These are phyloP conservation scores for Chaetomiaceae sp. DNA, from an alignment of 2,329 filamentous ascomycete species.

Conservation along the genomic window DNA sequence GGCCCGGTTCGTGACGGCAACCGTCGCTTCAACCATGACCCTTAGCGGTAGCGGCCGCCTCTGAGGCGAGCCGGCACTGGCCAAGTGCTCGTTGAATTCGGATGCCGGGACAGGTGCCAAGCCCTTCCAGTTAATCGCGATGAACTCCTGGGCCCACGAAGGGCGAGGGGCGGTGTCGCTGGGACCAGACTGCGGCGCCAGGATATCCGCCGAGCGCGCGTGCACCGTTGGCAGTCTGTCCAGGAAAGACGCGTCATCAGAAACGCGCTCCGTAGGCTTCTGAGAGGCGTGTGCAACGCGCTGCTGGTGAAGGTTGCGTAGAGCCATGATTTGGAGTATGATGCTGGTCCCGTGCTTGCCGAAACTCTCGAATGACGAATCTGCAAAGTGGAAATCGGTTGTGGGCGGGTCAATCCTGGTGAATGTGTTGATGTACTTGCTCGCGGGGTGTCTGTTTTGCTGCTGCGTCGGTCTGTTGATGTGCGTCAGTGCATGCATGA, in stretches of 20 bases:
- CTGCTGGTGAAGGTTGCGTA: constrained; percentile 43
- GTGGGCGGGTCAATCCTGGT: neutral
- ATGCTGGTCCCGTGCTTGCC: constrained; percentile 47
- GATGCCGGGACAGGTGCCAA: constrained; percentile 28
- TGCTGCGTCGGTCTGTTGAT: neutral
- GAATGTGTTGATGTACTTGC: neutral
- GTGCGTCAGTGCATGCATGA: neutral
- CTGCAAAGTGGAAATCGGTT: neutral
- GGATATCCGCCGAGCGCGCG: constrained; percentile 44
- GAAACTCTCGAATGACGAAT: constrained; percentile 34
- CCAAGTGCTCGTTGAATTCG: neutral
- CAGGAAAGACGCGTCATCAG: constrained; percentile 35
- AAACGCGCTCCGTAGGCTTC: constrained; percentile 30
- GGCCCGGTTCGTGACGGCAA: constrained; percentile 48
- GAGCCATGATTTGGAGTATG: constrained; percentile 47
- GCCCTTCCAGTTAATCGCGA: constrained; percentile 54
- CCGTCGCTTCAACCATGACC: constrained; percentile 48
- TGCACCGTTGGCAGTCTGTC: constrained; percentile 45
- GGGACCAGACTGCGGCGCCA: constrained; percentile 18
- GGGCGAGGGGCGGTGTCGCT: constrained; percentile 26
- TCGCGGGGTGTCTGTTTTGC: too few species aligned
- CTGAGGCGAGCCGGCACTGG: neutral
- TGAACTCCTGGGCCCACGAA: constrained; percentile 55
- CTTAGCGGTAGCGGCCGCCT: constrained; percentile 30
- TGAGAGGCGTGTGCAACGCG: constrained; percentile 37